Conservation (phyloP, 805 yeast species). For the Starmera amethionina region DNA sequence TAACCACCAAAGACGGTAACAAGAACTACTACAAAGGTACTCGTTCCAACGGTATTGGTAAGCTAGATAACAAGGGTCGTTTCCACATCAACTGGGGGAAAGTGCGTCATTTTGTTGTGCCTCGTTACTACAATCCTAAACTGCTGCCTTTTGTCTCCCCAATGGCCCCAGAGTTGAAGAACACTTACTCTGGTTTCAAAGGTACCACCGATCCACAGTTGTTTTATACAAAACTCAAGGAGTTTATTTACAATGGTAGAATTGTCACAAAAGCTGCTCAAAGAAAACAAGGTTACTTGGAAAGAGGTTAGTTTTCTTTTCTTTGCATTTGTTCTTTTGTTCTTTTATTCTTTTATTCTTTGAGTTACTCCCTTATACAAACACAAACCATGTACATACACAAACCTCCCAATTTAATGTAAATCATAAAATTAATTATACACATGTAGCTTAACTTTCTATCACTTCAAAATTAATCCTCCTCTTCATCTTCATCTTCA, state of each 20-base stretch:
- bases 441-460: neutral
- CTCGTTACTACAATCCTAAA: conserved; percentile 32
- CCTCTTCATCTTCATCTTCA: conserved; percentile 4
- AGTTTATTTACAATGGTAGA: conserved; percentile 67
- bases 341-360: too few species aligned
- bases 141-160: conserved; percentile 75
- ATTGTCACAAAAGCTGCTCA: conserved; percentile 28
- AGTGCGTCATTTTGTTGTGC: conserved; percentile 87
- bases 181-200: conserved; percentile 62
- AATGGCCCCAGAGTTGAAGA: conserved; percentile 58
- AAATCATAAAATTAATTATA: neutral
- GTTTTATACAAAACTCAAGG: conserved; percentile 61
- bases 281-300: conserved; percentile 15
- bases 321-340: too few species aligned
- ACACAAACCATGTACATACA: conserved; percentile 6
- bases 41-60: conserved; percentile 88
- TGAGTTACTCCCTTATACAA: too few species aligned
- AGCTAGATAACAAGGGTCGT: conserved; percentile 60
- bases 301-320: conserved; percentile 19
- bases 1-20: conserved; percentile 91
- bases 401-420: neutral
- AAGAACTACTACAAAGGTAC: conserved; percentile 95
- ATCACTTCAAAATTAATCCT: conserved; percentile 1
- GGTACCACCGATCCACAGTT: conserved; percentile 70
- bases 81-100: conserved; percentile 74